These are phyloP conservation scores for Aristolochia californica DNA, from an alignment of 164 flowering plant species.

Conservation along the genomic window DNA sequence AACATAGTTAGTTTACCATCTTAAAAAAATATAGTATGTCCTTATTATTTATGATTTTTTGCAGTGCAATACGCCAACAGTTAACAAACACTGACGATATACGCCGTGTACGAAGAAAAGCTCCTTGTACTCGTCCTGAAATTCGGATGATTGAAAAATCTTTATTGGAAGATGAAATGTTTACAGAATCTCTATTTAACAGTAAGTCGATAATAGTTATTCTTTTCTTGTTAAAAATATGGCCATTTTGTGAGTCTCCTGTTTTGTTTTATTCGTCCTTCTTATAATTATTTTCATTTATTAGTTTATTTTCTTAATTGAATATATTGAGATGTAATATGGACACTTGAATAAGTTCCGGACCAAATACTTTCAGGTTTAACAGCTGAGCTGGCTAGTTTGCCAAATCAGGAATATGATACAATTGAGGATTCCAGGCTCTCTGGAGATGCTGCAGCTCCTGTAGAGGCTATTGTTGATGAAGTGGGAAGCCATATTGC, in stretches of 20 bases:
- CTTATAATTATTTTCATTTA: not conserved
- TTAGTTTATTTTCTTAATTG: not conserved
- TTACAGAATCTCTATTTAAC: slow-evolving; percentile 50
- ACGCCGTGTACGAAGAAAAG: slow-evolving; percentile 85
- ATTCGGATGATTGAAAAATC: slow-evolving; percentile 65
- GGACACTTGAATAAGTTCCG: not conserved
- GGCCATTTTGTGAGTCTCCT: not conserved
- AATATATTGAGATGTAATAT: slow-evolving; percentile 6
- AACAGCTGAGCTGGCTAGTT: slow-evolving; percentile 30
- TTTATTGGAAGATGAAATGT: slow-evolving; percentile 63
- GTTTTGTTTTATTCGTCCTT: not conserved
- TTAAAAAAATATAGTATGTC: not conserved
- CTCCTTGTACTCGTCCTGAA: slow-evolving; percentile 86
- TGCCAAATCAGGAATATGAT: slow-evolving; percentile 38
- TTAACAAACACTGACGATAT: slow-evolving; percentile 77
- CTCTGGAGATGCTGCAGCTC: slow-evolving; percentile 13
- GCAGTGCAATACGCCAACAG: slow-evolving; percentile 75
- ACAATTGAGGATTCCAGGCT: slow-evolving; percentile 15
- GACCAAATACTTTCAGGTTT: slow-evolving; percentile 39
- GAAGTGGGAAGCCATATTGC: slow-evolving; percentile 9
- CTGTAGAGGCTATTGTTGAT: slow-evolving; percentile 5
- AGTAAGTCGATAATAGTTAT: slow-evolving; percentile 32
- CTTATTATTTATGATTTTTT: not conserved
- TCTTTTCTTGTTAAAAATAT: too few relatives aligned
- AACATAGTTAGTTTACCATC: too few relatives aligned